Base-by-base conservation (phyloP, 1,284 basidiomycete genomes). In the Abortiporus biennis region DNA sequence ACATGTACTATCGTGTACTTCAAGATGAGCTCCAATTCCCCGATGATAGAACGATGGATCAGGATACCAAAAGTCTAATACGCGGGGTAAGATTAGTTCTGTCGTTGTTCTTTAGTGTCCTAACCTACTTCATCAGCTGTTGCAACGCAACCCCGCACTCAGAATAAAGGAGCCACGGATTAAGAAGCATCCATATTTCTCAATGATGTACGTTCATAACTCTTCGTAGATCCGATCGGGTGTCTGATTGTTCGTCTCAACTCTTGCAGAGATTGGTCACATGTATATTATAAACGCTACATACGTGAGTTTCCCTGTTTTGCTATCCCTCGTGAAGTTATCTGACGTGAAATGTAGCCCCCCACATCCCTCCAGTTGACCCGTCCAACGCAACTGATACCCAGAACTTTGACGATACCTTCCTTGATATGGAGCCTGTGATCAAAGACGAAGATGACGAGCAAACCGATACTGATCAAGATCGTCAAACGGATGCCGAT, bases 351-450 rank as follows among this genome's bases (percentile, higher is more conserved):
- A 31, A 40, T 40, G 11, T 49, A 89, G 92, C 95, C 56, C 95
- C 95, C n/a, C 95, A 96, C 72, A 91, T 94, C 54, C 93, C 95
- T 16, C 85, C 89, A 15, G 90, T 94, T 56, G 91, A 98, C 60
- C 90, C 92, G 5, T 78, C 80, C 36, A 91, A 96, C 62, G 92
- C 93, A 52, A 85, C 84, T 57, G 95, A 99, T 75, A 95, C 91
- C 49, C 90, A 92, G 63, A 97, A 98, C 66, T 99, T 98, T 62
- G 95, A 98, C 61, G 91, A 95, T 53, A 86, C 91, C 24, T 98
- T 96, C 78, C 74, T 98, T 43, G 91, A 92, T 58, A 94, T 96
- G 85, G 85, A 88, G 51, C 90, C 90, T 29, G 81, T 87, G 44
- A 77, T 90, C 49, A 84, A 89, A 49, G 87, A 85, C 53, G 79